phyloP scores from a whole-genome alignment of 192 early-diverging fungal species.

The Dimargaris xerosporica region DNA sequence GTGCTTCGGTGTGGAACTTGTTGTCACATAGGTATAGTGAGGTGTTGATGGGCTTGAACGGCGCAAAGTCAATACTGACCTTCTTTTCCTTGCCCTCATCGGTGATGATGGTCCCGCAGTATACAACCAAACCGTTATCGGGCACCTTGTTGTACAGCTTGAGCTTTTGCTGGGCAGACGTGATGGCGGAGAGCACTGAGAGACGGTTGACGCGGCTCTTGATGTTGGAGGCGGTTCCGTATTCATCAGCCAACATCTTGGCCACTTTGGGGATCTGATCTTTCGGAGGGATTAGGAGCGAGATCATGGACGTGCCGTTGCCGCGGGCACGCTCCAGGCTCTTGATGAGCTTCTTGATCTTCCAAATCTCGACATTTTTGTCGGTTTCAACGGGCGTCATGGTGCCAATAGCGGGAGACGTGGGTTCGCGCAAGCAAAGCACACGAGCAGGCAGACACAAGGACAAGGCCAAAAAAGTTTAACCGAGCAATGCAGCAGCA shows the following conservation, averaged over 20 bases:
- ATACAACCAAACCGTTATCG: slow-evolving; percentile 87
- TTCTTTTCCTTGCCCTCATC: slow-evolving; percentile 99
- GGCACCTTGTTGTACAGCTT: slow-evolving; percentile 89
- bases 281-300: slow-evolving; percentile 85
- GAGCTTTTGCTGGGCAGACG: slow-evolving; percentile 89
- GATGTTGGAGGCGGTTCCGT: slow-evolving; percentile 99
- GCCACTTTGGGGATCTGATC: slow-evolving; percentile 80
- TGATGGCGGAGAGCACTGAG: slow-evolving; percentile 93
- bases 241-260: slow-evolving; percentile 95
- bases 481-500: too few relatives aligned
- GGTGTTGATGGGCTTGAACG: slow-evolving; percentile 98
- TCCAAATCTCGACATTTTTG: slow-evolving; percentile 91
- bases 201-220: slow-evolving; percentile 97
- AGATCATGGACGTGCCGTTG: slow-evolving; percentile 99
- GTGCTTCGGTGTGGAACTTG: slow-evolving; percentile 95
- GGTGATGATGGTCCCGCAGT: slow-evolving; percentile 91
- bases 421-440: too few relatives aligned
- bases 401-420: background rate
- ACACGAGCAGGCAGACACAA: too few relatives aligned
- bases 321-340: slow-evolving; percentile 82
- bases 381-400: slow-evolving; percentile 34
- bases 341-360: slow-evolving; percentile 99
- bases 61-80: slow-evolving; percentile 97
- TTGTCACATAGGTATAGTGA: slow-evolving; percentile 97
- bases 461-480: too few relatives aligned